Evolutionary conservation across 2,329 filamentous ascomycete genomes (phyloP).

Genomic region (Arthrobotrys megalospora): DNA sequence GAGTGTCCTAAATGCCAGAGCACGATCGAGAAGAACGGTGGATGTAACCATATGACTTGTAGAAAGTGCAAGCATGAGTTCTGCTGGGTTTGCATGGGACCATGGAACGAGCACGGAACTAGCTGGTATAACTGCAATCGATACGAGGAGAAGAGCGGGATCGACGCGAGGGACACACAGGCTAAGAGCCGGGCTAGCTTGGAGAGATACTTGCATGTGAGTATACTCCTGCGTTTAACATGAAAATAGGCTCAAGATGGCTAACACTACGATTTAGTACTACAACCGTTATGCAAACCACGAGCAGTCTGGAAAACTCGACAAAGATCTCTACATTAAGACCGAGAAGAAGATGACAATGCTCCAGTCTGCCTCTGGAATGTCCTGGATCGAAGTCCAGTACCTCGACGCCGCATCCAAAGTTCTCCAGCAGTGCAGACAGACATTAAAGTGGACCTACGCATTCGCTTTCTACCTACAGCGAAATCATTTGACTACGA

Average conservation of each 20-base stretch:
- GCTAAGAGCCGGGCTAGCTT: conserved; percentile 90
- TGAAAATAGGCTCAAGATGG: not conserved
- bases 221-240: conserved; percentile 31
- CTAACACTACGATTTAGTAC: conserved; percentile 76
- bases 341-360: conserved; percentile 99
- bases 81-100: conserved; percentile 99
- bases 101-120: conserved; percentile 98
- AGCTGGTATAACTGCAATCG: conserved; percentile 99
- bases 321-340: conserved; percentile 95
- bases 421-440: conserved; percentile 94
- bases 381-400: conserved; percentile 99
- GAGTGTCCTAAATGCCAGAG: conserved; percentile 96
- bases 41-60: conserved; percentile 98
- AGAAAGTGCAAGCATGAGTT: conserved; percentile 96
- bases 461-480: conserved; percentile 98
- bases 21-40: conserved; percentile 98
- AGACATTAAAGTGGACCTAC: conserved; percentile 99
- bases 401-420: conserved; percentile 95
- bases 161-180: conserved; percentile 90
- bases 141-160: conserved; percentile 94
- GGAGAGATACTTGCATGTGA: conserved; percentile 82
- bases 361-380: conserved; percentile 90
- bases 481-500: conserved; percentile 93
- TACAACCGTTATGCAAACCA: conserved; percentile 99
- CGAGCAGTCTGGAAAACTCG: conserved; percentile 95